Evolutionary conservation across 192 early-diverging fungal genomes (phyloP).

Genomic region (Podila epigama): DNA sequence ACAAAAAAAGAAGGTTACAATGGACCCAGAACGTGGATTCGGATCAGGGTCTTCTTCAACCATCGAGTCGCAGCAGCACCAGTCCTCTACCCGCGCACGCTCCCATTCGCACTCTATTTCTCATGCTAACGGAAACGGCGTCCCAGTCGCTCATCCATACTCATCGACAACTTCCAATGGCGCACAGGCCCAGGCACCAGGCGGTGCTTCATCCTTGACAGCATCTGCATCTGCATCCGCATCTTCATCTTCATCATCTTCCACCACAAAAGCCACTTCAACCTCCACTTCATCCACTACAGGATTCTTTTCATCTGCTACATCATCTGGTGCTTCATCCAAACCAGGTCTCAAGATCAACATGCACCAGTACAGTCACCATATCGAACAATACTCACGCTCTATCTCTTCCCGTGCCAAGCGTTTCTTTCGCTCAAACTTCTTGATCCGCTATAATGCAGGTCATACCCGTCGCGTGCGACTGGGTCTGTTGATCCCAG

Average conservation of each 20-base stretch:
- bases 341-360: conserved; percentile 20
- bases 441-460: conserved; percentile 9
- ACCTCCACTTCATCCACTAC: background rate
- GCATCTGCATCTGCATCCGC: background rate
- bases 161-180: background rate
- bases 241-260: background rate
- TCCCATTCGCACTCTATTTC: conserved; percentile 22
- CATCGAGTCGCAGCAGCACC: conserved; percentile 1
- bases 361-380: conserved; percentile 18
- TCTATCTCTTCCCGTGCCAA: conserved; percentile 12
- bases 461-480: conserved; percentile 36
- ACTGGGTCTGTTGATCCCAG: conserved; percentile 26
- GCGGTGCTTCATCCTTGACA: background rate
- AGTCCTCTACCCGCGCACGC: conserved; percentile 6
- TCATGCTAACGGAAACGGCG: background rate
- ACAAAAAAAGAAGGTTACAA: background rate
- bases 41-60: conserved; percentile 10
- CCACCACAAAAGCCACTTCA: background rate
- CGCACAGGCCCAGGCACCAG: background rate
- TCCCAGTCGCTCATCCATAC: background rate
- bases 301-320: background rate
- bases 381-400: conserved; percentile 25
- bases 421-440: conserved; percentile 21
- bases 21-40: conserved; percentile 25
- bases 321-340: background rate